phyloP scores from a whole-genome alignment of 768 basidiomycete species.

The Suillus occidentalis region DNA sequence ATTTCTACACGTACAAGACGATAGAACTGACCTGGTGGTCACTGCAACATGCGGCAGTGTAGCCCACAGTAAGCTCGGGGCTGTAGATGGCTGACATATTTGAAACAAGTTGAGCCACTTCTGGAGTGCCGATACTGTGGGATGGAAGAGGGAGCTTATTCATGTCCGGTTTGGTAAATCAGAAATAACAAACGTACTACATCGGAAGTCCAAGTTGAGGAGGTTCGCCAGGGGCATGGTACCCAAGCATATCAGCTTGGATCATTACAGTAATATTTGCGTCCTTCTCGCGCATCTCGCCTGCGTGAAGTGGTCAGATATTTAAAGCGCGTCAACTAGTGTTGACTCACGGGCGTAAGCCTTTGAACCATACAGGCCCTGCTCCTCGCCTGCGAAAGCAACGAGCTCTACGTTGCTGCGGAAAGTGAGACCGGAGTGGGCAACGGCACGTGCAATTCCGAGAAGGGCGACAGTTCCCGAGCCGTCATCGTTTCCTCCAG shows the following conservation, averaged over 20 bases:
- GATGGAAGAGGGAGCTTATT: background rate
- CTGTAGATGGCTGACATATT: conserved; percentile 80
- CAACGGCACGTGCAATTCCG: conserved; percentile 76
- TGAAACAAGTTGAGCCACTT: conserved; percentile 71
- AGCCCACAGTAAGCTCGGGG: conserved; percentile 73
- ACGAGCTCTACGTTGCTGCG: conserved; percentile 76
- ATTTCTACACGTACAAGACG: background rate
- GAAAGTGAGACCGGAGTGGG: conserved; percentile 65
- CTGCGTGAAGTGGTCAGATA: conserved; percentile 34
- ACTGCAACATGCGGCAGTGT: conserved; percentile 82
- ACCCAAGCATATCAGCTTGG: conserved; percentile 92
- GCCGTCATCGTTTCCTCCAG: conserved; percentile 65
- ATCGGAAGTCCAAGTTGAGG: conserved; percentile 81
- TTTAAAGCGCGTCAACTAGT: background rate
- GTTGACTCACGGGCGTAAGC: conserved; percentile 73
- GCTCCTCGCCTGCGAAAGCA: conserved; percentile 90
- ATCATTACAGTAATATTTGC: conserved; percentile 81
- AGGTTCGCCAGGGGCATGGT: conserved; percentile 76
- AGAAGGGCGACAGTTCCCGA: conserved; percentile 72
- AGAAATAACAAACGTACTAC: conserved; percentile 40
- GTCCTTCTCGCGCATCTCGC: conserved; percentile 51
- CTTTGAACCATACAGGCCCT: conserved; percentile 77
- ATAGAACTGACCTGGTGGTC: conserved; percentile 69
- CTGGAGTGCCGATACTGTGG: conserved; percentile 72
- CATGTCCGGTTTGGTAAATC: background rate